Evolutionary conservation across 2,329 filamentous ascomycete genomes (phyloP).

Genomic region (Ascochyta koolunga): DNA sequence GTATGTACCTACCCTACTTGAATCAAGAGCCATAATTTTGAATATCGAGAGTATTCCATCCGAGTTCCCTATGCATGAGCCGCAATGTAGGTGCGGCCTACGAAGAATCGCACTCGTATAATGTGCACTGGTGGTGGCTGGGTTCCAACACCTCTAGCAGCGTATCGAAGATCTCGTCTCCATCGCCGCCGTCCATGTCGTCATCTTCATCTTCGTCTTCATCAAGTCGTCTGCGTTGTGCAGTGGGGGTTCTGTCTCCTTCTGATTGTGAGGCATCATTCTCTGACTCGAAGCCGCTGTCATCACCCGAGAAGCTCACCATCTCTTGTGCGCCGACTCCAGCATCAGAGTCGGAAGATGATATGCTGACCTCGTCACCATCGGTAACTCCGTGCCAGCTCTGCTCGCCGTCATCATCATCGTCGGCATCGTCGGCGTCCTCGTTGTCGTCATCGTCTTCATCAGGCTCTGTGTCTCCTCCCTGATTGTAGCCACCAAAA

Average conservation of each 20-base stretch:
- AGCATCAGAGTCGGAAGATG: constrained; percentile 17
- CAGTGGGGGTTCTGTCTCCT: constrained; percentile 9
- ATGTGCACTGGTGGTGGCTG: constrained; percentile 13
- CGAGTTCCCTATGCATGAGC: not conserved
- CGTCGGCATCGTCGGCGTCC: constrained; percentile 34
- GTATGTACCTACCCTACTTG: constrained; percentile 3
- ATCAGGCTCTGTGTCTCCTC: constrained; percentile 44
- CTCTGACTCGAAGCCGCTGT: constrained; percentile 41
- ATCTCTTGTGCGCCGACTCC: constrained; percentile 37
- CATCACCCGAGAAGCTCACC: constrained; percentile 42
- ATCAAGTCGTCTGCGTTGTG: constrained; percentile 8
- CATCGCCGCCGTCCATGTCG: constrained; percentile 5
- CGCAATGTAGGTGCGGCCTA: not conserved
- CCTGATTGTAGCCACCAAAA: constrained; percentile 32
- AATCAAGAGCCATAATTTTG: constrained; percentile 7
- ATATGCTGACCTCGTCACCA: constrained; percentile 25
- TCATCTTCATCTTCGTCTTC: constrained; percentile 23
- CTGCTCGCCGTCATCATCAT: constrained; percentile 31
- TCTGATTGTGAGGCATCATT: constrained; percentile 31
- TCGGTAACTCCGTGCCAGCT: constrained; percentile 33
- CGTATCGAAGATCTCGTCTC: constrained; percentile 29
- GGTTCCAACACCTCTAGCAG: constrained; percentile 28
- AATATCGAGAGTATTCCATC: not conserved
- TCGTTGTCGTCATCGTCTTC: constrained; percentile 42
- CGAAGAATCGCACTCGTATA: constrained; percentile 16